Base-by-base conservation (phyloP, 441 rosid species). In the Populus hybrid region DNA sequence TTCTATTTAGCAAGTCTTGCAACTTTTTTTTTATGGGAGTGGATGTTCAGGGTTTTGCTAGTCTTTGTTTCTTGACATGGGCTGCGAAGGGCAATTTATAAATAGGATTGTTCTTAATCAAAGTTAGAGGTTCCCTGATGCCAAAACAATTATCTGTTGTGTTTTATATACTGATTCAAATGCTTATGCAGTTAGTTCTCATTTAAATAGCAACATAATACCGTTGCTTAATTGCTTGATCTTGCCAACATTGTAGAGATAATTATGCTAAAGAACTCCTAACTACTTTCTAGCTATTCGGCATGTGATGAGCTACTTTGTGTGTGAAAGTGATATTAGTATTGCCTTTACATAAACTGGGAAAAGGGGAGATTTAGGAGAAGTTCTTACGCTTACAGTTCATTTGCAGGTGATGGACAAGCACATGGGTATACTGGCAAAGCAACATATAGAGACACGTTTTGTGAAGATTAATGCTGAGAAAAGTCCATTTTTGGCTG, bases 401-500 rank as follows among this genome's bases (percentile, higher is more conserved):
- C 14, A 77, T 78, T 28, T 80, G 84, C 84, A 95, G 98, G 97
- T 95, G 84, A 85, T 95, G 92, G 98, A 95, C 86, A 94, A 95
- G 71, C 97, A 94, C 70, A 67, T 92, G 93, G 80, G 87, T 70
- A 84, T 87, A 84, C 81, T 95, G 84, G 97, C 98, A 46, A 91
- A 92, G 91, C 95, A 88, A 80, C 98, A 92, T 73, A 83, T 92
- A 69, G 99, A 95, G 90, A 95, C 98, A 6, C 97, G 93, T 46
- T 95, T 95, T 76, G 91, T 91, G 71, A 94, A 92, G 84, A 89
- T 94, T 28, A 89, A 94, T n/a, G 99, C 98, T 0, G 99, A 95
- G 90, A 95, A 95, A 85, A 95, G 97, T 82, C 98, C 97, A 4
- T 95, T 94, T 72, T 87, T 95, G 81, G 89, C 99, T 6, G 99